phyloP scores from a whole-genome alignment of 2,329 filamentous ascomycete species.

The Truncatella angustata region DNA sequence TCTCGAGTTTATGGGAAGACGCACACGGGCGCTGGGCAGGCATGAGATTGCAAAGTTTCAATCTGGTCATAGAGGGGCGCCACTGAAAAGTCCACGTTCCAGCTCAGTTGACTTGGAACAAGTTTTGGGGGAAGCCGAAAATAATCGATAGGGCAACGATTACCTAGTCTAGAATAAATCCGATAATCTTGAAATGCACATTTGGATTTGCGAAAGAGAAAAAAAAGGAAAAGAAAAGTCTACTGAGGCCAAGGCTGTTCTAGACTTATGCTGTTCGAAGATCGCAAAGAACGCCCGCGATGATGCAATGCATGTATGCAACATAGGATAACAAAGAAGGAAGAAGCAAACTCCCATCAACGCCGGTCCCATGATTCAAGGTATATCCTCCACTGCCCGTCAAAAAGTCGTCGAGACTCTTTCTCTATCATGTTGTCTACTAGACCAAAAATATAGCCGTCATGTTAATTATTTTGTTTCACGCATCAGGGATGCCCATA shows the following conservation, averaged over 20 bases:
- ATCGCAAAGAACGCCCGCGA: background rate
- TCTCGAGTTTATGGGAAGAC: too few relatives aligned
- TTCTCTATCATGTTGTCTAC: background rate
- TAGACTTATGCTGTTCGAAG: background rate
- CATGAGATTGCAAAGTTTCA: too few relatives aligned
- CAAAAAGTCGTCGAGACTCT: background rate
- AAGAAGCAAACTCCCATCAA: conserved; percentile 1
- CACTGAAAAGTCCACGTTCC: too few relatives aligned
- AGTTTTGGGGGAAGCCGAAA: too few relatives aligned
- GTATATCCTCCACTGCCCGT: background rate
- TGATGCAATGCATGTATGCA: conserved; percentile 3
- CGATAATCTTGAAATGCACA: too few relatives aligned
- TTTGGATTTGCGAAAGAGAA: too few relatives aligned
- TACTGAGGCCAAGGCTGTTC: background rate
- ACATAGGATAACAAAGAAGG: background rate
- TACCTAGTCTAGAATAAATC: too few relatives aligned
- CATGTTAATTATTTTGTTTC: background rate
- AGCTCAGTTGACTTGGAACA: too few relatives aligned
- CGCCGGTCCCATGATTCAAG: background rate
- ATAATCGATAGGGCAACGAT: too few relatives aligned
- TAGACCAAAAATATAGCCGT: background rate
- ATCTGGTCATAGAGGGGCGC: too few relatives aligned
- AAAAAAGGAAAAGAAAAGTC: too few relatives aligned
- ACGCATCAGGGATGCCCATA: conserved; percentile 37
- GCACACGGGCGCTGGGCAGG: too few relatives aligned